Evolutionary conservation across 2,329 filamentous ascomycete species (phyloP), one percentile per base, ranked within the genome.

Genomic region (Sphaceloma murrayae): DNA sequence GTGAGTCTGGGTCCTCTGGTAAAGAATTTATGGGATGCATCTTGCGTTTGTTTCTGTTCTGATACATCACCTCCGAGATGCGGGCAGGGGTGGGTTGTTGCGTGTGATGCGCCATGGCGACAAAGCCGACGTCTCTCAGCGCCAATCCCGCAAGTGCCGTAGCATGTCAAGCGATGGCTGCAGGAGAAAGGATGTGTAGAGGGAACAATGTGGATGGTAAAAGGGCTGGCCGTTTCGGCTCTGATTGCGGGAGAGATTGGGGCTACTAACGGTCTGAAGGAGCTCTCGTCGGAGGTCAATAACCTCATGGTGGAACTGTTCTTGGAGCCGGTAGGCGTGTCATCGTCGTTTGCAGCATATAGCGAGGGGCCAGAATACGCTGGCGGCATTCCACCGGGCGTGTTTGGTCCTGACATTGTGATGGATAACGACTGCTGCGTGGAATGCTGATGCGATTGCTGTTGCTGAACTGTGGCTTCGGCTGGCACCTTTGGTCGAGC

Each of bases 241-340:
- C 33, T 46, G 29, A 34, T 56, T 27, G 52, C 48, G 34, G 52
- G 43, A 46, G 58, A 59, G 30, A 58, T 33, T 57, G 56, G 54
- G 58, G 58, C 47, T 60, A 68, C 61, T 64, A 61, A 62, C 65
- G 60, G 57, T 54, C 61, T 58, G 53, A 67, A 66, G 52, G 58
- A 58, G 50, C 55, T 56, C 36, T 67, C 64, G 43, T 70, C 66
- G 30, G 64, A 64, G 51, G 67, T 68, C 60, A 72, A 62, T 56
- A 72, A 59, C 48, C 68, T 66, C 68, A 72, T 70, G 34, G 65
- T 67, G 45, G 67, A 61, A 46, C 64, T 64, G 55, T 62, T 59
- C 53, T 62, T 62, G 46, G n/a, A n/a, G 42, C 55, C 57, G 22
- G 58, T 56, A 13, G 58, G 54, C 3, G 51, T 52, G 18, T 54